Conservation (phyloP, 139 green algal genomes). For the Volvox reticuliferus region DNA sequence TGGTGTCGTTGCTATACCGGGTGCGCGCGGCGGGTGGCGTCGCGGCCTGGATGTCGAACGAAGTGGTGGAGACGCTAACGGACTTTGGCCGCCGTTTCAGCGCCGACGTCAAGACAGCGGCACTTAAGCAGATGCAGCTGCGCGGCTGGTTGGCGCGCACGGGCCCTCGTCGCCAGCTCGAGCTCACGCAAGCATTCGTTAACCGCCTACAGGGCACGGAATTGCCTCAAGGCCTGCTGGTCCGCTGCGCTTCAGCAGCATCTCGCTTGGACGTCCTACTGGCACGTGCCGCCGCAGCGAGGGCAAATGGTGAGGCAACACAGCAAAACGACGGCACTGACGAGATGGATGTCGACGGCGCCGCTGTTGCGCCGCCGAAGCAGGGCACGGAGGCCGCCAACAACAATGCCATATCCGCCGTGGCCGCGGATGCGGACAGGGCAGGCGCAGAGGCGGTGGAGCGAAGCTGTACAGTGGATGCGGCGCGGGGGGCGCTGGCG, state of each 20-base stretch:
- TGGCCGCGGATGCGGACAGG: neutral
- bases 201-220: conserved; percentile 21
- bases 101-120: neutral
- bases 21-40: neutral
- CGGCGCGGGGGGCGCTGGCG: neutral
- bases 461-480: neutral
- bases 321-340: neutral
- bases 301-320: no score
- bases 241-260: neutral
- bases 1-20: conserved; percentile 39
- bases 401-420: no score
- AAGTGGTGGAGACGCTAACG: conserved; percentile 9
- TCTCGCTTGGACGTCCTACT: conserved; percentile 1
- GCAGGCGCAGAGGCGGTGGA: neutral
- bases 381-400: neutral
- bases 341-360: neutral
- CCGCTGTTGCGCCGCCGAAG: neutral
- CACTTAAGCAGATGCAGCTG: conserved; percentile 44
- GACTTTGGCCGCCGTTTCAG: conserved; percentile 35
- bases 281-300: neutral
- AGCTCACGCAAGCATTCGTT: conserved; percentile 21
- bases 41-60: neutral
- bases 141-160: conserved; percentile 25
- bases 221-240: conserved; percentile 2
- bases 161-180: conserved; percentile 5